phyloP scores from a whole-genome alignment of 2,329 filamentous ascomycete species.

The Claviceps humidiphila region DNA sequence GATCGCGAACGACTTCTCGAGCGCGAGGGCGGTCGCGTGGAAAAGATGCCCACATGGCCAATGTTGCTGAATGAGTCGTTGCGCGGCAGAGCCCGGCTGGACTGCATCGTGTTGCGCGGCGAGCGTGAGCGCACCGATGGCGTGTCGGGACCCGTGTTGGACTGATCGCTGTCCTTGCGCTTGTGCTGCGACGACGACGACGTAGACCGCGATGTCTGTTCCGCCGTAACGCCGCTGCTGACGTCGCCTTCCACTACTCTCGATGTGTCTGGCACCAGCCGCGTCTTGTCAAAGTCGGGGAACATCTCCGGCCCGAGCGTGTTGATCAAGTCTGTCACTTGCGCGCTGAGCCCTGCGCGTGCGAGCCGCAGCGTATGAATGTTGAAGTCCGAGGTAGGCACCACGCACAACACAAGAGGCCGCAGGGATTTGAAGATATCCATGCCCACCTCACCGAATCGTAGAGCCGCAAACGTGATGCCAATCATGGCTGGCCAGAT shows the following conservation, averaged over 20 bases:
- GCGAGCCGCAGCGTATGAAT: conserved; percentile 63
- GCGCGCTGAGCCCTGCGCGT: conserved; percentile 59
- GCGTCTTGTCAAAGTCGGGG: conserved; percentile 77
- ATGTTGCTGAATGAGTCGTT: conserved; percentile 94
- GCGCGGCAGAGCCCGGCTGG: conserved; percentile 49
- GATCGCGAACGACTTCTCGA: conserved; percentile 57
- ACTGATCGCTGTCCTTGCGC: conserved; percentile 37
- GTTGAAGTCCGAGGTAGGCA: conserved; percentile 72
- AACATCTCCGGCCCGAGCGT: conserved; percentile 91
- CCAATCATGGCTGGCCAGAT: conserved; percentile 72
- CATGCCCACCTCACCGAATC: conserved; percentile 97
- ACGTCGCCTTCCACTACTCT: conserved; percentile 20
- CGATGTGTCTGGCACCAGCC: conserved; percentile 49
- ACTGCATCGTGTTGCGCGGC: conserved; percentile 38
- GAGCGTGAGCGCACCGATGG: conserved; percentile 24
- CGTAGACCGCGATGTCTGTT: neutral
- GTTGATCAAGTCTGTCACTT: conserved; percentile 89
- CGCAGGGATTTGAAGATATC: conserved; percentile 92
- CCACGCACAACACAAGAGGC: conserved; percentile 73
- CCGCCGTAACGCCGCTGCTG: conserved; percentile 13
- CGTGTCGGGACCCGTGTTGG: conserved; percentile 23
- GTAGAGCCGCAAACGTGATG: conserved; percentile 83
- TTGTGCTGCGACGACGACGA: conserved; percentile 10
- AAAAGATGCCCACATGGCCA: conserved; percentile 77
- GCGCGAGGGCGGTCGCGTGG: conserved; percentile 74